Conservation (phyloP, 2,329 filamentous ascomycete genomes). For the Colletotrichum magnum region DNA sequence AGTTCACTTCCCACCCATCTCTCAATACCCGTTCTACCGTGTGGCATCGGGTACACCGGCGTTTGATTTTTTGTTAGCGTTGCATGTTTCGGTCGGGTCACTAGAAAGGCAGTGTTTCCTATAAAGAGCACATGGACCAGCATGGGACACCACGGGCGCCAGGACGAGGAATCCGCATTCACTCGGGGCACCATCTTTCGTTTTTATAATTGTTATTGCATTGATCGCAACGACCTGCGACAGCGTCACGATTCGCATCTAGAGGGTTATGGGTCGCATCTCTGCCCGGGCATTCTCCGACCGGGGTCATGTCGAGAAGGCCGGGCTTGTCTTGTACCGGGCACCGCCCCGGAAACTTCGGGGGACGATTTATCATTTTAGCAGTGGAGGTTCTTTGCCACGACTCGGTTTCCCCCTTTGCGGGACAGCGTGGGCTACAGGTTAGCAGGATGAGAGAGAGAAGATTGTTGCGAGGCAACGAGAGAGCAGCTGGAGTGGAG, state of each 20-base stretch:
- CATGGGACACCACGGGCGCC: conserved; percentile 27
- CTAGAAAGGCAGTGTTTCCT: conserved; percentile 25
- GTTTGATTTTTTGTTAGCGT: conserved; percentile 38
- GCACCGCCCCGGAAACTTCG: neutral
- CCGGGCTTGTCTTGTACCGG: too few species aligned
- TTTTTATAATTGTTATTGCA: conserved; percentile 36
- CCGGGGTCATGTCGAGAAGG: neutral
- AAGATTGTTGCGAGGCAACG: conserved; percentile 39
- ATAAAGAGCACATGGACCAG: conserved; percentile 26
- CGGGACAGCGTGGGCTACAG: conserved; percentile 39
- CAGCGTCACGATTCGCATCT: conserved; percentile 37
- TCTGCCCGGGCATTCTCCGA: conserved; percentile 7
- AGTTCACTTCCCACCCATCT: conserved; percentile 10
- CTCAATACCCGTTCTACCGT: conserved; percentile 29
- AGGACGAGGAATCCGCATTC: conserved; percentile 4
- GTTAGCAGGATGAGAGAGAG: conserved; percentile 27
- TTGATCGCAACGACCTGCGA: conserved; percentile 33
- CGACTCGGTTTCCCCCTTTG: conserved; percentile 17
- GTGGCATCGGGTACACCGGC: conserved; percentile 38
- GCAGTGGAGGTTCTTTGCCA: conserved; percentile 37
- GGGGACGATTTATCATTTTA: conserved; percentile 8
- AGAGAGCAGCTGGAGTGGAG: conserved; percentile 26
- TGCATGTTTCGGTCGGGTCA: conserved; percentile 37
- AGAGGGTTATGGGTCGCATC: conserved; percentile 34
- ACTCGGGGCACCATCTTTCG: conserved; percentile 31